Evolutionary conservation across 75 land plant species (phyloP), one percentile per base, ranked within the genome.

Genomic region (Pseudotsuga menziesii): DNA sequence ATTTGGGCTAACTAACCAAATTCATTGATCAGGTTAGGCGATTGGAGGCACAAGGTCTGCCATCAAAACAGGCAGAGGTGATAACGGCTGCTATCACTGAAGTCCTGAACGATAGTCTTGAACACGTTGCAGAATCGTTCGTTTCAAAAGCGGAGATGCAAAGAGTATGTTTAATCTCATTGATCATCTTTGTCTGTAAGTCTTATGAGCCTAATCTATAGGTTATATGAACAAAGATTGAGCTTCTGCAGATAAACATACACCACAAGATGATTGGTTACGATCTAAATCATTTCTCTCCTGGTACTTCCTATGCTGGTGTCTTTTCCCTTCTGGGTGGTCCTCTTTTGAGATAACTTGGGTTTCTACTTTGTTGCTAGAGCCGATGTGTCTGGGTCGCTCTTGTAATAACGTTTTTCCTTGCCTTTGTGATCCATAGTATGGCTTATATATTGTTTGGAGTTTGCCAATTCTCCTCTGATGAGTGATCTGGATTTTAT

Each of bases 71-170:
- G 64, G 94, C 97, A 9, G 97, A 95, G 79, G 98, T 91, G 20
- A 93, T 93, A 29, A 93, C 98, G 11, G 85, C 91, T 13, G 85
- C 93, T 9, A 88, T 95, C 11, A 93, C 89, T 14, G 89, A 91
- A 58, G 98, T 96, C 8, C 77, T 96, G 77, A 89, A 93, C 84
- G 92, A 93, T 77, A 91, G 97, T 81, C 83, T 95, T 80, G 98
- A 95, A 66, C 93, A 85, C 75, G 89, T 93, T 58, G 82, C 94
- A 3, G 89, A 93, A 23, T 81, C 96, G 1, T 89, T 87, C 57
- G 86, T 91, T 25, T 86, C 92, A 8, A 89, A 86, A 71, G 80
- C 54, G 0, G 94, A 93, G 70, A 86, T 93, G 88, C 92, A 93
- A 78, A 89, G 83, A 77, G 98, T 95, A 83, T 80, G 57, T 73